Evolutionary conservation across 768 basidiomycete species (phyloP), one percentile per base, ranked within the genome.

Genomic region (Termitomyces eurrhizus): DNA sequence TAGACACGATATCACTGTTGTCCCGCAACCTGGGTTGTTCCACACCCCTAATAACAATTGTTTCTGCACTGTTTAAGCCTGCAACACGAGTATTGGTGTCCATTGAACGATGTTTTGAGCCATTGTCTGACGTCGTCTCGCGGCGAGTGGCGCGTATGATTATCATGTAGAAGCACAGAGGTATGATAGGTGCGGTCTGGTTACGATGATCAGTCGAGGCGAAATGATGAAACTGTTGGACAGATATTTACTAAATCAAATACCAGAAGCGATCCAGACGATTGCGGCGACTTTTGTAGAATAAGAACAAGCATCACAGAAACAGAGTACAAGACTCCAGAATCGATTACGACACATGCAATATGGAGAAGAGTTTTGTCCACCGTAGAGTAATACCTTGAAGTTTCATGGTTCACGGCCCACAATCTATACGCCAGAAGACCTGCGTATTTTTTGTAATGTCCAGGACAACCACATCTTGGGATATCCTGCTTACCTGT

Each of bases 341-440:
- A 62, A 44, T 62, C 57, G 3, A 58, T 18, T 14, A 62, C 56
- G 2, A 62, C 39, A 13, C 46, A 13, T 11, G 52, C 29, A 3
- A 62, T 24, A 12, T 49, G 61, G 9, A 13, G 11, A 3, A 45
- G 21, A 11, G 44, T 45, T 24, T 13, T 45, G 44, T 45, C 44
- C 42, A n/a, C 42, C 8, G 44, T 50, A n/a, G 13, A 2, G 9
- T 18, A 52, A 24, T 42, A 62, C 14, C 8, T 53, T 7, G 57
- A 53, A 12, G 21, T 21, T 44, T 49, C 29, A 2, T 11, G 21
- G 4, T 55, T 21, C 3, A 58, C 45, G 4, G 3, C 49, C 61
- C 61, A 62, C 6, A 62, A 39, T 13, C 57, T 52, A 37, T 58
- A 62, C 5, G 61, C 61, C 45, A 62, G 24, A 35, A 62, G 52